Evolutionary conservation across 306 rosid species (phyloP).

Genomic region (Ochetophila trinervis): DNA sequence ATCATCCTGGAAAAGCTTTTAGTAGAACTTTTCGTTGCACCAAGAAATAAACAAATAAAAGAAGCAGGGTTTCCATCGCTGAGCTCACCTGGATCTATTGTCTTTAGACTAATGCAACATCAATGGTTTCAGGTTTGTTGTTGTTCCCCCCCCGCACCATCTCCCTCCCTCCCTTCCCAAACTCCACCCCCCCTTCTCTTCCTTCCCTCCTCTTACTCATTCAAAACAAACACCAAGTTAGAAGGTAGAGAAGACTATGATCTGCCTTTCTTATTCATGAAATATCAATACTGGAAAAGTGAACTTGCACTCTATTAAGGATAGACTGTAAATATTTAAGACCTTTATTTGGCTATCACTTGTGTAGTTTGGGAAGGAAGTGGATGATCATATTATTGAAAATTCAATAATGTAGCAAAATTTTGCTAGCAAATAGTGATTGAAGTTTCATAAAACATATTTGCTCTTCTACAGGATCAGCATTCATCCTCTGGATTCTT

Average conservation of each 20-base stretch:
- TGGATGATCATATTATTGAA: background rate
- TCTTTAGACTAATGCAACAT: conserved; percentile 54
- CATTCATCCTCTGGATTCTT: conserved; percentile 47
- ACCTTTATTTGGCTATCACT: background rate
- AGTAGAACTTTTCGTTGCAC: conserved; percentile 35
- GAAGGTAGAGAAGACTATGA: too few relatives aligned
- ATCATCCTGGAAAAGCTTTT: conserved; percentile 58
- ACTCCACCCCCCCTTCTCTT: too few relatives aligned
- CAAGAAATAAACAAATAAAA: conserved; percentile 31
- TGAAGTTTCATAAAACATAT: conserved; percentile 17
- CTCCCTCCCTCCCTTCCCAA: too few relatives aligned
- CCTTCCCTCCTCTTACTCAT: background rate
- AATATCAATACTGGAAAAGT: background rate
- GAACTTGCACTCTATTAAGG: background rate
- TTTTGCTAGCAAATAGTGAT: conserved; percentile 19
- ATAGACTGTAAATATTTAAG: too few relatives aligned
- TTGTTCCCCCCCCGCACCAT: too few relatives aligned
- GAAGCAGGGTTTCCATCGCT: conserved; percentile 41
- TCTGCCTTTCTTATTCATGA: background rate
- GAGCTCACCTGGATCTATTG: conserved; percentile 70
- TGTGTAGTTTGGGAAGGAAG: background rate
- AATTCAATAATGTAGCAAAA: background rate
- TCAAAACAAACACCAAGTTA: too few relatives aligned
- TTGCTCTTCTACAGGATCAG: conserved; percentile 54
- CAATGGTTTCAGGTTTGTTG: conserved; percentile 76